Base-by-base conservation (phyloP, 2,329 filamentous ascomycete genomes). In the Alternaria alternata region DNA sequence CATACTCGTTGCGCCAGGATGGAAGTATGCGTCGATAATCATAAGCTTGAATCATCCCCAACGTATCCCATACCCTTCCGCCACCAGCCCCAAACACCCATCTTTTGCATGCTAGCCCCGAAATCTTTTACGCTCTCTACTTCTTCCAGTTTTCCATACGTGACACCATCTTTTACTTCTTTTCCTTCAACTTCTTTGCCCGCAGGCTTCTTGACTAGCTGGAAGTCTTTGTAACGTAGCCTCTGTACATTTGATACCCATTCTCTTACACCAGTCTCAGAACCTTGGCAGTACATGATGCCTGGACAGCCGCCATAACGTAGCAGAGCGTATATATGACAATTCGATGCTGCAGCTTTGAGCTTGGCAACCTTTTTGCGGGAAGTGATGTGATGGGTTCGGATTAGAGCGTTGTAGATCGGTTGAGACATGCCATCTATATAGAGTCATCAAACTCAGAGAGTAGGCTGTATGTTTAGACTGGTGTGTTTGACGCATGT, bases 331-430 rank as follows among this genome's bases (percentile, higher is more conserved):
- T 86, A 89, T 51, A 89, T 85, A 57, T 87, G 80, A 65, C 86
- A 81, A 47, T 85, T 81, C 32, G 86, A 82, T 7, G 89, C 88
- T 2, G 88, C 87, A 75, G 90, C 89, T 51, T 83, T 86, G 22
- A 94, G 83, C 57, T 83, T 82, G 26, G 83, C 80, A 44, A 89
- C 84, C 73, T 94, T 94, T 74, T 92, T 93, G 65, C 90, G 88
- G 0, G 89, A 93, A 4, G 90, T 93, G 72, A 94, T 93, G 76
- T 94, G 91, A 68, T 94, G 91, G 0, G 91, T 94, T 53, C 90
- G 86, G 61, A 94, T 91, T 46, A 94, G 81, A 30, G 89, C 86
- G 72, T 87, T 85, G 71, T 79, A 84, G 20, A 75, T 58, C 8
- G 59, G 51, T 32, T 56, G 49, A 51, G 70, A 62, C 72, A 75